Evolutionary conservation across 768 basidiomycete species (phyloP).

Genomic region (Lactarius hatsudake): DNA sequence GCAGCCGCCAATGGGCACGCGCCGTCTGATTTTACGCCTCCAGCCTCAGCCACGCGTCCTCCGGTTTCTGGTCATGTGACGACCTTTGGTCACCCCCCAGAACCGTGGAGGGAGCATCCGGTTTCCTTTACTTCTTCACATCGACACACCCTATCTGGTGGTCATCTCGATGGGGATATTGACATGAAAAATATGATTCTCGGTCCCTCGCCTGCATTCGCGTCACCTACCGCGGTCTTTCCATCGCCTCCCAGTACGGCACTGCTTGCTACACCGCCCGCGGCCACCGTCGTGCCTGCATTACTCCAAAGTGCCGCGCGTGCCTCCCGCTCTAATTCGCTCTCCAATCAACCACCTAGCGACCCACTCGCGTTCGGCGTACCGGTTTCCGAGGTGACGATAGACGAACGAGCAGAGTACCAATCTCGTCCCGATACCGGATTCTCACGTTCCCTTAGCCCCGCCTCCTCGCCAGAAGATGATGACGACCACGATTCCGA

Average conservation of each 20-base stretch:
- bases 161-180: slow-evolving; percentile 28
- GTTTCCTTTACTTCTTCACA: slow-evolving; percentile 27
- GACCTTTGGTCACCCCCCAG: slow-evolving; percentile 34
- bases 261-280: slow-evolving; percentile 23
- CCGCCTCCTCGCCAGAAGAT: slow-evolving; percentile 35
- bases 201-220: slow-evolving; percentile 20
- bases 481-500: slow-evolving; percentile 36
- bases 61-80: slow-evolving; percentile 31
- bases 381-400: slow-evolving; percentile 28
- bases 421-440: slow-evolving; percentile 32
- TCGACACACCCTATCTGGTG: slow-evolving; percentile 34
- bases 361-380: slow-evolving; percentile 35
- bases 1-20: slow-evolving; percentile 26
- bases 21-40: slow-evolving; percentile 29
- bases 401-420: slow-evolving; percentile 30
- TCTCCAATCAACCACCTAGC: slow-evolving; percentile 30
- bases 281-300: slow-evolving; percentile 24
- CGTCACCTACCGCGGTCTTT: slow-evolving; percentile 35
- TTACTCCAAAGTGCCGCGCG: slow-evolving; percentile 27
- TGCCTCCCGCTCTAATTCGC: slow-evolving; percentile 35
- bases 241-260: slow-evolving; percentile 30
- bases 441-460: slow-evolving; percentile 27
- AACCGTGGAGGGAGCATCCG: slow-evolving; percentile 23
- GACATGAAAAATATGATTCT: slow-evolving; percentile 26
- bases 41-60: slow-evolving; percentile 30